Percentiles rank a stretch among this genome's conserved stretches.
Evolutionary conservation across 257 asterid genomes (phyloP).

Genomic region (Nicotiana tabacum): DNA sequence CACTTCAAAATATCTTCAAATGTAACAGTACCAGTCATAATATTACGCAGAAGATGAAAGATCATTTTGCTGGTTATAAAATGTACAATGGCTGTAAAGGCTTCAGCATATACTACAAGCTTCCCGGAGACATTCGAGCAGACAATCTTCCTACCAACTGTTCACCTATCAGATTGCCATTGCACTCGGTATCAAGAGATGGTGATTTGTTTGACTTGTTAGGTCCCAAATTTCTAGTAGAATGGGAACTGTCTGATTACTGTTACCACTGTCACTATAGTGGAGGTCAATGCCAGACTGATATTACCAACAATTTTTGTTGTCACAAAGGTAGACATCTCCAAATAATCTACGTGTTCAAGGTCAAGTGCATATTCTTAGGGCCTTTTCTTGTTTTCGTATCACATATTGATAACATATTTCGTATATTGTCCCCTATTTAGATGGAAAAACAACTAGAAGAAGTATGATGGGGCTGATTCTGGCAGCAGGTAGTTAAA

Average conservation of each 20-base stretch:
- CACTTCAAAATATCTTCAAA: background rate
- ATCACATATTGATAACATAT: background rate
- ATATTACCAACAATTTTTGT: background rate
- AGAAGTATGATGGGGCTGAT: background rate
- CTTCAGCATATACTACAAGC: background rate
- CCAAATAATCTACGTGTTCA: background rate
- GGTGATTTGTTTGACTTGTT: background rate
- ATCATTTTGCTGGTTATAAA: background rate
- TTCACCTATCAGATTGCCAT: background rate
- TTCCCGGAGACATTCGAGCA: background rate
- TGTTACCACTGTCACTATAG: background rate
- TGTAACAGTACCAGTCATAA: background rate
- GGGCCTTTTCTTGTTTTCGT: background rate
- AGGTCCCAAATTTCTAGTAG: background rate
- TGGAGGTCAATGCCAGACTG: background rate
- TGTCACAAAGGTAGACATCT: background rate
- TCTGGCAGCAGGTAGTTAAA: background rate
- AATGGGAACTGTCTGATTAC: background rate
- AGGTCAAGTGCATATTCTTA: background rate
- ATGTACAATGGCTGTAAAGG: background rate
- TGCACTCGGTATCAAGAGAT: background rate
- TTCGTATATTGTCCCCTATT: background rate
- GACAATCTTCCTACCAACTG: background rate
- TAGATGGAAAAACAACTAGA: background rate
- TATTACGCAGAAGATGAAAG: background rate